Percentiles rank a stretch among this genome's conserved stretches.
phyloP scores from a whole-genome alignment of 805 yeast genomes.

The Komagataella phaffii region DNA sequence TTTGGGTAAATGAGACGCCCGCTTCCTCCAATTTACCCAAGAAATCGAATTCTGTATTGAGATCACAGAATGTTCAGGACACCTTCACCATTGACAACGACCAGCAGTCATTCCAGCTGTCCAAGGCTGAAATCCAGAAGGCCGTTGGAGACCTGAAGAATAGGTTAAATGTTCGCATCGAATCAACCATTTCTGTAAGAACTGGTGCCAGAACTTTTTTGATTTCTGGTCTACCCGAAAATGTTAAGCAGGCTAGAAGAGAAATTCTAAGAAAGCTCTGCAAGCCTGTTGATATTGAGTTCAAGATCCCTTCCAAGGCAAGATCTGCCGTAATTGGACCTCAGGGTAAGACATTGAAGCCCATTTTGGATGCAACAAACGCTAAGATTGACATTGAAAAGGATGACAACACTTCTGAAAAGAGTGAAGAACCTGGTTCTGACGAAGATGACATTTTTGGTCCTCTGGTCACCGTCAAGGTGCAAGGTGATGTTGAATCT shows the following conservation, averaged over 20 bases:
- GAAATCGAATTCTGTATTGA: conserved; percentile 22
- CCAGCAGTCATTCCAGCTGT: conserved; percentile 43
- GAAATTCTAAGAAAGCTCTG: conserved; percentile 66
- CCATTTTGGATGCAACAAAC: conserved; percentile 56
- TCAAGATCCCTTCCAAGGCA: conserved; percentile 63
- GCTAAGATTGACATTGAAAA: conserved; percentile 59
- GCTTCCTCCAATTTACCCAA: conserved; percentile 6
- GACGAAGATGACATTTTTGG: conserved; percentile 49
- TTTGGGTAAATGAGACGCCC: conserved; percentile 8
- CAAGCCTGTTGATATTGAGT: conserved; percentile 48
- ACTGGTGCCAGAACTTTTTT: conserved; percentile 74
- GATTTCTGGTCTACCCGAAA: conserved; percentile 59
- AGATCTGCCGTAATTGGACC: conserved; percentile 78
- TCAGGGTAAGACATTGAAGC: conserved; percentile 71
- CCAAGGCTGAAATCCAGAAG: conserved; percentile 55
- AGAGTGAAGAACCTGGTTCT: conserved; percentile 15
- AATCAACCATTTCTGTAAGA: conserved; percentile 67
- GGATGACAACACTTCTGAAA: conserved; percentile 12
- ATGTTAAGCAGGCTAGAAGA: conserved; percentile 58
- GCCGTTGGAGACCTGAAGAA: conserved; percentile 51
- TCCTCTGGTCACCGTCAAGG: conserved; percentile 41
- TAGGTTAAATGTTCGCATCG: conserved; percentile 52
- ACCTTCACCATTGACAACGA: conserved; percentile 64
- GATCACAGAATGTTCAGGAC: conserved; percentile 57
- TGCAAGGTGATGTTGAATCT: conserved; percentile 81